Evolutionary conservation across 2,329 filamentous ascomycete species (phyloP).

Genomic region (Sporothrix pallida): DNA sequence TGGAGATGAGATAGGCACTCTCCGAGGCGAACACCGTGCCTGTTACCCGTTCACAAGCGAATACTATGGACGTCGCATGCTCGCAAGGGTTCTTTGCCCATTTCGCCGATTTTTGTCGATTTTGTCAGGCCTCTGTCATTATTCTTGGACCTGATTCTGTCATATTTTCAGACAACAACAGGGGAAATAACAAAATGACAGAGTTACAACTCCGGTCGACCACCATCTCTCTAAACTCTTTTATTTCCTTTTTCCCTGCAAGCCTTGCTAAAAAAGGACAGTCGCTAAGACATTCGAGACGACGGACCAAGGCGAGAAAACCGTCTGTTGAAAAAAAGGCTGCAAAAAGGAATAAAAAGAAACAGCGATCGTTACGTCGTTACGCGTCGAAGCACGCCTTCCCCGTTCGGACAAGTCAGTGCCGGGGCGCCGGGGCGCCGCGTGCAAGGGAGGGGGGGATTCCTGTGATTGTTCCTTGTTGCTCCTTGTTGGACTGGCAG

Average conservation of each 20-base stretch:
- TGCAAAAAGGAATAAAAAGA: not conserved
- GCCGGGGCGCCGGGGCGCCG: slow-evolving; percentile 4
- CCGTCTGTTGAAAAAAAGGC: not conserved
- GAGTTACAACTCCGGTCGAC: slow-evolving; percentile 12
- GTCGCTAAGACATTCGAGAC: slow-evolving; percentile 6
- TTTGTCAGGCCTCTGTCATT: slow-evolving; percentile 16
- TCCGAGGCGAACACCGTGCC: not conserved
- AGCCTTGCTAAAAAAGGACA: not conserved
- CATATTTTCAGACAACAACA: slow-evolving; percentile 1
- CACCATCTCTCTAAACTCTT: not conserved
- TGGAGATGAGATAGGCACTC: not conserved
- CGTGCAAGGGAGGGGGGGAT: not conserved
- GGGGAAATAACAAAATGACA: slow-evolving; percentile 21
- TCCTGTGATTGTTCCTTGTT: no score
- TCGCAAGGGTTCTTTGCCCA: not conserved
- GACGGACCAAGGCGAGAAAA: not conserved
- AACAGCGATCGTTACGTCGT: not conserved
- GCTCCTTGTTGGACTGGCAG: no score
- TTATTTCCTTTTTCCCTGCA: not conserved
- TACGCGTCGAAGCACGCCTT: slow-evolving; percentile 14
- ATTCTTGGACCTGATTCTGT: not conserved
- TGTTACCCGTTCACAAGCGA: slow-evolving; percentile 4
- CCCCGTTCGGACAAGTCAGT: slow-evolving; percentile 17
- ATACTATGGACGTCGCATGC: not conserved
- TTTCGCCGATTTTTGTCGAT: slow-evolving; percentile 1